Conservation (phyloP, 2,329 filamentous ascomycete species). For the Sarocladium strictum region DNA sequence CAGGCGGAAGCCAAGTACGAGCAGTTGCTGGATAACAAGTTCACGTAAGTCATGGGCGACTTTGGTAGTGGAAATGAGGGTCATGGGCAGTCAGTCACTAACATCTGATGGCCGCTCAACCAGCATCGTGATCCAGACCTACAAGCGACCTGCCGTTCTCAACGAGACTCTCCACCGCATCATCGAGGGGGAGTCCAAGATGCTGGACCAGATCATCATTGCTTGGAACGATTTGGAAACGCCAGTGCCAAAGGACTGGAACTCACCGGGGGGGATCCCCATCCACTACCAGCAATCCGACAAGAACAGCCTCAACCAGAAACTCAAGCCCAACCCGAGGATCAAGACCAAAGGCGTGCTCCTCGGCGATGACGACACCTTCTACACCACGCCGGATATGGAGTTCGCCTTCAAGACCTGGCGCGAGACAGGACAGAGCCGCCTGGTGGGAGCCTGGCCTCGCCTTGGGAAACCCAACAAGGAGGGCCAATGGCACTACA, state of each 20-base stretch:
- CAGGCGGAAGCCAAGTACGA: conserved; percentile 29
- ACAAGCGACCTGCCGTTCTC: conserved; percentile 19
- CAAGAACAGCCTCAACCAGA: conserved; percentile 20
- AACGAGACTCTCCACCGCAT: conserved; percentile 17
- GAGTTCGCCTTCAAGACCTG: conserved; percentile 21
- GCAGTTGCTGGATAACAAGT: conserved; percentile 23
- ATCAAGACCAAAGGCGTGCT: conserved; percentile 19
- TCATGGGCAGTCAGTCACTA: neutral
- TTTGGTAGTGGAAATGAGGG: neutral
- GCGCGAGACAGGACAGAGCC: conserved; percentile 16
- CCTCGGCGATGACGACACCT: conserved; percentile 21
- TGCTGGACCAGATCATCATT: conserved; percentile 20
- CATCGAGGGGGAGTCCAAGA: conserved; percentile 16
- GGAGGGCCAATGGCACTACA: conserved; percentile 13
- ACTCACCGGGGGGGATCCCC: conserved; percentile 16
- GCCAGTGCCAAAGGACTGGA: conserved; percentile 15
- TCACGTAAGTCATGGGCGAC: conserved; percentile 16
- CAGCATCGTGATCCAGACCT: conserved; percentile 22
- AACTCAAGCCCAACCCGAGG: conserved; percentile 16
- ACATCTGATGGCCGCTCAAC: neutral
- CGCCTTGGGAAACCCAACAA: conserved; percentile 11
- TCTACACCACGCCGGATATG: conserved; percentile 18
- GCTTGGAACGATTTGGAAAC: conserved; percentile 22
- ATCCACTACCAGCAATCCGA: conserved; percentile 19
- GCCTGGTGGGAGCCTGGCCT: conserved; percentile 15